phyloP scores from a whole-genome alignment of 805 yeast species.

The Nakazawaea peltata region DNA sequence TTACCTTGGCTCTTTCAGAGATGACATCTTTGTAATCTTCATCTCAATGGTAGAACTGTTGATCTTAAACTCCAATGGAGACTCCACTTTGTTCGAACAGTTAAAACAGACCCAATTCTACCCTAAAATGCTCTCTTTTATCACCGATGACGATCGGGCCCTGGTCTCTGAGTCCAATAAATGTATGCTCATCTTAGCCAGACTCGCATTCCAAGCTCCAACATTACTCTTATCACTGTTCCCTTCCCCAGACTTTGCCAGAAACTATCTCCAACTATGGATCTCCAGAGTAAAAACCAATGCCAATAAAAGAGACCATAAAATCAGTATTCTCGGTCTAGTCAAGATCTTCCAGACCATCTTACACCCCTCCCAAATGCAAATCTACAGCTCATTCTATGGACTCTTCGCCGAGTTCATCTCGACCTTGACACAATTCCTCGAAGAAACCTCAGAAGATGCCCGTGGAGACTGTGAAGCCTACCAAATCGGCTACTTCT shows the following conservation, averaged over 20 bases:
- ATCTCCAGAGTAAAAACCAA: constrained; percentile 33
- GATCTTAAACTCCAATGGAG: constrained; percentile 17
- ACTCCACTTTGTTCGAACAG: constrained; percentile 15
- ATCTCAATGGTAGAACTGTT: constrained; percentile 47
- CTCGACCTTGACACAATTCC: constrained; percentile 26
- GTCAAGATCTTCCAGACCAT: constrained; percentile 20
- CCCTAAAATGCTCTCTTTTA: constrained; percentile 29
- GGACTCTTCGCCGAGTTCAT: constrained; percentile 22
- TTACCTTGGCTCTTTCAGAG: constrained; percentile 56
- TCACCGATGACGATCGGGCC: constrained; percentile 32
- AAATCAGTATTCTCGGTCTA: constrained; percentile 28
- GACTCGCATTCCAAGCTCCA: constrained; percentile 27
- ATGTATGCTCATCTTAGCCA: constrained; percentile 27
- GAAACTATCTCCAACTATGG: constrained; percentile 17
- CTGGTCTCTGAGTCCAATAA: constrained; percentile 31
- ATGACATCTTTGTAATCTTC: constrained; percentile 55
- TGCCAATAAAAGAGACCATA: constrained; percentile 70
- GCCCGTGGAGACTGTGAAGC: constrained; percentile 46
- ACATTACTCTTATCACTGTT: constrained; percentile 21
- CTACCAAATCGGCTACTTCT: constrained; percentile 36
- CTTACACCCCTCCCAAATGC: constrained; percentile 13
- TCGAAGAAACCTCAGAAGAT: constrained; percentile 71
- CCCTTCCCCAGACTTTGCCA: constrained; percentile 12
- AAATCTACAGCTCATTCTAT: constrained; percentile 18
- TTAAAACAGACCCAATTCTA: constrained; percentile 38